Evolutionary conservation across 2,329 filamentous ascomycete genomes (phyloP), one percentile per base, ranked within the genome.

Genomic region (Diaporthe helianthi): DNA sequence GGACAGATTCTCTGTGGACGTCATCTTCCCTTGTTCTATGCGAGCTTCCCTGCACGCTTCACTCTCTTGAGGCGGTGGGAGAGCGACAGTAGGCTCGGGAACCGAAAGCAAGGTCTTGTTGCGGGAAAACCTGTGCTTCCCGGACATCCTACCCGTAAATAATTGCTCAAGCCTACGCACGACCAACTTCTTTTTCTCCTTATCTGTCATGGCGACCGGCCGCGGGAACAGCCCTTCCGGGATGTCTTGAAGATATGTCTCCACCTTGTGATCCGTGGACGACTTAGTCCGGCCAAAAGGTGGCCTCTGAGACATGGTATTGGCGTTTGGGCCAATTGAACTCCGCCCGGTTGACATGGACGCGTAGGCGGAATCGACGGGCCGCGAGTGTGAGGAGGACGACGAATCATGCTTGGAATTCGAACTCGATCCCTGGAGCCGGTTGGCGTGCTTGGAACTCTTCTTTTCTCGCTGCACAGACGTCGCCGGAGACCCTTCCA

Each of bases 131-230:
- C 49, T 70, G 36, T 52, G 5, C 44, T 46, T 69, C 13, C 81
- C 81, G 4, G 78, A 79, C 22, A 85, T 83, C 75, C 90, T 92
- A 3, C 93, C 93, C 0, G 92, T 93, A 71, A 96, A 97, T 1
- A 97, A 84, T 72, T 94, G 92, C 75, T 97, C 93, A 7, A 97
- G 78, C 2, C 92, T 86, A 66, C 88, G 86, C 2, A 95, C 93
- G 0, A 95, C 90, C 24, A 94, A 76, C 76, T 90, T 93, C 81
- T 93, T 93, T 81, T 89, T 93, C 7, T 91, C 86, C 72, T 88
- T 90, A 17, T 95, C 92, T 0, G 89, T 89, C 86, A 94, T 87
- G 0, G 82, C 77, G 29, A 85, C 82, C 52, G 86, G 84, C 13
- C 86, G 85, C 0, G 91, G 90, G 46, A 93, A 83, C 0, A 94